Base-by-base conservation (phyloP, 2,329 filamentous ascomycete species). In the Fusarium sp. region DNA sequence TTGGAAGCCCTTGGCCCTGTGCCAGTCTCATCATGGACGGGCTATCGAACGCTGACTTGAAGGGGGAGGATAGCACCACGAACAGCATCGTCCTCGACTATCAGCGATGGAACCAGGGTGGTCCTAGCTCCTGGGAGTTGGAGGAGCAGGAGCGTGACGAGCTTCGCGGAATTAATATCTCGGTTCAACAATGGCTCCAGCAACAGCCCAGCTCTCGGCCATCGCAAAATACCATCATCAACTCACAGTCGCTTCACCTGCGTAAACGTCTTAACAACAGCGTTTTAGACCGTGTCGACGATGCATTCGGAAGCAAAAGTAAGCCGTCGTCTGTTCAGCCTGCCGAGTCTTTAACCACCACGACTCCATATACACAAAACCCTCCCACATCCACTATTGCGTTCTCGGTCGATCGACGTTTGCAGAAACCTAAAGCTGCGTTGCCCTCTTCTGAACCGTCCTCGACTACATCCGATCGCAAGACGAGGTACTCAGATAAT, bases 141-240 rank as follows among this genome's bases (percentile, higher is more conserved):
- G 35, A 37, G 15, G 49, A 65, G 14, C 23, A 27, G 17, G 42
- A 36, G 29, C 37, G 27, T 23, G 47, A 60, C 7, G 25, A 58
- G 17, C 44, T 19, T 29, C 49, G 57, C 19, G 39, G 39, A 27
- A 43, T 29, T 19, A 21, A 36, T 29, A 33, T 44, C 27, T 33
- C 43, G 9, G 61, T 65, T 38, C 47, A 23, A 15, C 35, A 36
- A 42, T 65, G 61, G 61, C 49, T 65, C 23, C 36, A 55, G 14
- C 23, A 49, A 33, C 52, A 63, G 13, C 33, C 33, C 9, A 65
- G 61, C 33, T 65, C 61, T 36, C 61, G 49, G 31, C 61, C 61
- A 21, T 48, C 49, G 14, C 53, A 21, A 36, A 37, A 49, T 15
- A 62, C 43, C 13, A 50, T 58, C 25, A 41, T 65, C 49, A 65